Base-by-base conservation (phyloP, 2,329 filamentous ascomycete species). In the Cladosporium sp. region DNA sequence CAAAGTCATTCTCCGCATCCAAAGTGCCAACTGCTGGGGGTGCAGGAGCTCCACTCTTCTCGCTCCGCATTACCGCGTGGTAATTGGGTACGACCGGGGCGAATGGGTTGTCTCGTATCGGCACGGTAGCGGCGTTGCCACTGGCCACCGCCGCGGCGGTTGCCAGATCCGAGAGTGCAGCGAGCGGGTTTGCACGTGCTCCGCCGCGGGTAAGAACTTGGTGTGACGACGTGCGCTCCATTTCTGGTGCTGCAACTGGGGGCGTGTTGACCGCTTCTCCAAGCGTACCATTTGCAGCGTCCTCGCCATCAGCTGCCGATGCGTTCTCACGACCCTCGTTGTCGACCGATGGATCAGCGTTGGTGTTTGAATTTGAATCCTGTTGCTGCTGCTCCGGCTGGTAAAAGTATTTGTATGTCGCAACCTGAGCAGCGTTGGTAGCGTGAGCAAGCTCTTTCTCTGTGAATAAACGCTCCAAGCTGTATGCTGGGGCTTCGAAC, bases 381-480 rank as follows among this genome's bases (percentile, higher is more conserved):
- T 56, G 50, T 35, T 60, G 58, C 52, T 56, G 55, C 38, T 61
- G 50, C 13, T 52, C 57, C 40, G 59, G 78, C 50, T 79, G 78
- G 49, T 78, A 74, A 64, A 84, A 82, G 66, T 76, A 75, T 53
- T 75, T 66, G 33, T 77, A 73, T 1, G 82, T 77, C 4, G 80
- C 80, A 25, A 78, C 71, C 43, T 80, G 78, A 3, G 82, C 82
- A 39, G 77, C 74, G 57, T 82, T 82, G 53, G 79, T 80, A 49
- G 80, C 78, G 63, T 80, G 71, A 45, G 76, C 76, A 47, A 85
- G 74, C 64, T 85, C 82, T 68, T 84, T 84, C 54, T 85, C 81
- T 3, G 80, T 84, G 62, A 85, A 85, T 13, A 85, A 71, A n/a
- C 77, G 75, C 50, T 83, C 76, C 50, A 85, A 75, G 7, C 78